phyloP scores from a whole-genome alignment of 2,329 filamentous ascomycete genomes.

The Aureobasidium zeae region DNA sequence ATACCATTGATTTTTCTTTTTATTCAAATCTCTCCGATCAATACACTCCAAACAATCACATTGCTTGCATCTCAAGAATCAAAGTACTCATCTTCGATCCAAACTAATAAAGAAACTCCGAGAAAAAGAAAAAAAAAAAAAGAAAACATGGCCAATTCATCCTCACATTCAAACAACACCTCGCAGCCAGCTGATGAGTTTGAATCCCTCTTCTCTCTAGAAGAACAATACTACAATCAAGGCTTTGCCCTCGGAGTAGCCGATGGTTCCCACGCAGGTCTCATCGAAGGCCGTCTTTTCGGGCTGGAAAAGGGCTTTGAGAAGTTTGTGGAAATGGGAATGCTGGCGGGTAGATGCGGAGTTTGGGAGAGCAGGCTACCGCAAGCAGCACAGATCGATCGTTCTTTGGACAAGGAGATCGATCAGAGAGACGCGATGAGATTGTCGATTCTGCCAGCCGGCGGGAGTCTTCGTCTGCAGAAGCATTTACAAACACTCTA shows the following conservation, averaged over 20 bases:
- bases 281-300: slow-evolving; percentile 80
- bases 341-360: slow-evolving; percentile 64
- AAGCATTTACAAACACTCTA: slow-evolving; percentile 71
- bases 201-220: slow-evolving; percentile 49
- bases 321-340: slow-evolving; percentile 75
- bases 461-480: slow-evolving; percentile 54
- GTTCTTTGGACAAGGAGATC: no score
- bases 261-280: slow-evolving; percentile 70
- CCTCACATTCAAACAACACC: neutral
- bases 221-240: slow-evolving; percentile 67
- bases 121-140: no score
- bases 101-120: no score
- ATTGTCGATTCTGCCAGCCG: slow-evolving; percentile 40
- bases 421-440: slow-evolving; percentile 10
- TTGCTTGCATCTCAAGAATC: no score
- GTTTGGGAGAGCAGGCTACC: slow-evolving; percentile 82
- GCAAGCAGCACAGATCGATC: no score
- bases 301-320: slow-evolving; percentile 89
- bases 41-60: no score
- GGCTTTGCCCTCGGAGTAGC: slow-evolving; percentile 66
- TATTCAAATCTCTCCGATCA: no score
- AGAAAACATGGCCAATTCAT: neutral
- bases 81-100: no score
- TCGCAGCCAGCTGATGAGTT: slow-evolving; percentile 33
- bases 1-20: no score